phyloP scores from a whole-genome alignment of 169 alveolate genomes.

The Amoebophrya sp. region DNA sequence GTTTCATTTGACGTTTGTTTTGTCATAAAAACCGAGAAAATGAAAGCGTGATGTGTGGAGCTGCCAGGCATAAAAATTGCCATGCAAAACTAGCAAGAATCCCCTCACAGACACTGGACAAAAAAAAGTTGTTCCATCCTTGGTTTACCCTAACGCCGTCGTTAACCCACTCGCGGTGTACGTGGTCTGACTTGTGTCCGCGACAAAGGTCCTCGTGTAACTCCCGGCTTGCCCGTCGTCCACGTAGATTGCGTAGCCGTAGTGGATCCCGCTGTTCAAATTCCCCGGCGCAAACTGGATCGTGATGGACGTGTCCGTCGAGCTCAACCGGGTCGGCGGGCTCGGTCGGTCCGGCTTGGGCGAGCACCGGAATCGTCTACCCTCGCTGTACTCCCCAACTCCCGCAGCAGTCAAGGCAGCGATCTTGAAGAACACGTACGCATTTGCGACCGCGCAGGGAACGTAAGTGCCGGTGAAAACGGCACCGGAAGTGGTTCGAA shows the following conservation, averaged over 20 bases:
- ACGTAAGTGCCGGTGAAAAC: neutral
- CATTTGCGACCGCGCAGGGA: neutral
- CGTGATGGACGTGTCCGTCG: neutral
- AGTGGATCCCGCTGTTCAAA: conserved; percentile 2
- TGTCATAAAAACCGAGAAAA: too few relatives aligned
- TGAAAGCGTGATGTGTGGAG: too few relatives aligned
- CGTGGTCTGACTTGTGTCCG: neutral
- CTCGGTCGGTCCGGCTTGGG: conserved; percentile 5
- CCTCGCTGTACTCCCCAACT: neutral
- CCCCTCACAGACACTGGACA: too few relatives aligned
- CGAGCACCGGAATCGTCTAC: neutral
- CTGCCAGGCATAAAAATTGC: too few relatives aligned
- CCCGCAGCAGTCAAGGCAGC: conserved; percentile 11
- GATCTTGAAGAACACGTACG: conserved; percentile 11
- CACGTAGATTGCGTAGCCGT: neutral
- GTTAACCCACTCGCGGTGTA: neutral
- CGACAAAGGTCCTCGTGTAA: neutral
- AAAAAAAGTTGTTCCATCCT: too few relatives aligned
- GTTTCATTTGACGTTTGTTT: too few relatives aligned
- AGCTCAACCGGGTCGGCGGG: neutral
- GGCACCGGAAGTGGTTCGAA: neutral
- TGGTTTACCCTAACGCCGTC: neutral
- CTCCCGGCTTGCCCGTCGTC: neutral
- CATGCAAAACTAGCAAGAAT: too few relatives aligned
- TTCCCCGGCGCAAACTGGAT: neutral